These are phyloP conservation scores for Smallanthus sonchifolius DNA, from an alignment of 129 eudicot genomes.

Conservation along the genomic window DNA sequence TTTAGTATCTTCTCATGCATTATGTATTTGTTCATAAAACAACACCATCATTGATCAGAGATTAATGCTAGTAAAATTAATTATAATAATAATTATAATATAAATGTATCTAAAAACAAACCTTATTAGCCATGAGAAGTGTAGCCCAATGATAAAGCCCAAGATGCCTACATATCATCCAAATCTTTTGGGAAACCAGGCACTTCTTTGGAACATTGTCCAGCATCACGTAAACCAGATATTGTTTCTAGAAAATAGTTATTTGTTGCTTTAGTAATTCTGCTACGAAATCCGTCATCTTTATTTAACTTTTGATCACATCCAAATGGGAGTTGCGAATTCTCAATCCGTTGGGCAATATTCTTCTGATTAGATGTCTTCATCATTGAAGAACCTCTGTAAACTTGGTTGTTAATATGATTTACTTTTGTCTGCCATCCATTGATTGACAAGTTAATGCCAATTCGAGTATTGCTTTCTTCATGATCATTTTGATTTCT, in stretches of 20 bases:
- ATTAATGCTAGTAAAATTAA: not conserved
- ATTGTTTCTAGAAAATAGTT: not conserved
- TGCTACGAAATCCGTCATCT: constrained; percentile 1
- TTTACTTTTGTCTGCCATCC: constrained; percentile 19
- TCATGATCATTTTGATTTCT: not conserved
- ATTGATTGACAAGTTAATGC: constrained; percentile 11
- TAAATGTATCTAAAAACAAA: not conserved
- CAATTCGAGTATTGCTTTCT: not conserved
- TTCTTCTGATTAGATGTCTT: not conserved
- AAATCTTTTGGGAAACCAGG: constrained; percentile 21
- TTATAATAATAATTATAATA: no score
- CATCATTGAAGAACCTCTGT: not conserved
- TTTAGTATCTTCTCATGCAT: not conserved
- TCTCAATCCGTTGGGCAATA: not conserved
- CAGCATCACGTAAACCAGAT: not conserved
- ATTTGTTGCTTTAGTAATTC: not conserved
- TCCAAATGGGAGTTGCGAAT: constrained; percentile 6
- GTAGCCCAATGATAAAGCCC: no score
- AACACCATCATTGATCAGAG: not conserved
- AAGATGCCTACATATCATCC: not conserved
- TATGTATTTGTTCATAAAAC: not conserved
- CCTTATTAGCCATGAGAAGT: constrained; percentile 10
- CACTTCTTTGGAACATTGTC: constrained; percentile 3
- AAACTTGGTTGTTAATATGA: constrained; percentile 9
- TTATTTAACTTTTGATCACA: not conserved